A percentile compares a stretch with the other conserved stretches of the same genome.
Conservation (phyloP, 2,329 filamentous ascomycete genomes). For the Trichoderma harzianum region DNA sequence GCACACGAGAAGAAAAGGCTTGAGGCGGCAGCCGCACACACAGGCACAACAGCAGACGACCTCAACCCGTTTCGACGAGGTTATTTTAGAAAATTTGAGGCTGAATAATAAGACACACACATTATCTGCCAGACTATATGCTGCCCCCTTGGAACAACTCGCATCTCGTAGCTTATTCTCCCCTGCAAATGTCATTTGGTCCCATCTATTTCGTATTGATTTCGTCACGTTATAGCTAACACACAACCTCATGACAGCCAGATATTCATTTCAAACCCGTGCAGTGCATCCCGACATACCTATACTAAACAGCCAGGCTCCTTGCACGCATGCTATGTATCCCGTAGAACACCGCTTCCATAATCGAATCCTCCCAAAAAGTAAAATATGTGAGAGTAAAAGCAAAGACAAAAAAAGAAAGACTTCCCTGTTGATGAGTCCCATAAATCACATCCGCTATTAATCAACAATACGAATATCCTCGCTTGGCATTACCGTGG, state of each 20-base stretch:
- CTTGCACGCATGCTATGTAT: conserved; percentile 17
- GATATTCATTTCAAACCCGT: conserved; percentile 11
- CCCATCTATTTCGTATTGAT: conserved; percentile 12
- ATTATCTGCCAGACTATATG: neutral
- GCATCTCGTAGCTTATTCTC: neutral
- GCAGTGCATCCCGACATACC: conserved; percentile 14
- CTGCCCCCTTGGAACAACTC: neutral
- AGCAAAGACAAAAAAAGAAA: neutral
- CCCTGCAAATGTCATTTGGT: neutral
- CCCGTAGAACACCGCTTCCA: conserved; percentile 14
- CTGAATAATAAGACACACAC: conserved; percentile 17
- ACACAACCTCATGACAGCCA: neutral
- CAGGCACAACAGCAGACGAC: conserved; percentile 54
- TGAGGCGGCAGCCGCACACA: conserved; percentile 24
- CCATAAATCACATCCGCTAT: neutral
- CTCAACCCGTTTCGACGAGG: conserved; percentile 58
- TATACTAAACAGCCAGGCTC: conserved; percentile 13
- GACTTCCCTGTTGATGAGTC: neutral
- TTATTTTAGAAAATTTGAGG: conserved; percentile 56
- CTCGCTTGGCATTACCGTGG: conserved; percentile 29
- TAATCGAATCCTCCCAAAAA: neutral
- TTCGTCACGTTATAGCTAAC: conserved; percentile 5
- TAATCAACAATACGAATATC: neutral
- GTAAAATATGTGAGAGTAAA: neutral
- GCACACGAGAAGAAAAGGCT: conserved; percentile 32